Conservation (phyloP, 495 filamentous ascomycete genomes). For the Talaromyces trachyspermus region DNA sequence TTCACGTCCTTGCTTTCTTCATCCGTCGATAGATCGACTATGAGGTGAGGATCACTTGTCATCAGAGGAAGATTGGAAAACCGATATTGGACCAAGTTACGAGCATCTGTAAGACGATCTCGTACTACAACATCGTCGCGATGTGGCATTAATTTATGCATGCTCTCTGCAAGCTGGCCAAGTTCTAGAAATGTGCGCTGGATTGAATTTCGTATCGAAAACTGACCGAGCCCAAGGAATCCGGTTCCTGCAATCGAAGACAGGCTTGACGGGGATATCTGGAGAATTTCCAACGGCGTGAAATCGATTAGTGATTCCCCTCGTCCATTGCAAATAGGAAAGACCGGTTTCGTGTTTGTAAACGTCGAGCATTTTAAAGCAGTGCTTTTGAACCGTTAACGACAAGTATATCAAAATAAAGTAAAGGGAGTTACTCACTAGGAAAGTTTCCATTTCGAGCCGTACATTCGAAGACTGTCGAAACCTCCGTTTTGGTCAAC, state of each 20-base stretch:
- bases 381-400: neutral
- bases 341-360: conserved; percentile 9
- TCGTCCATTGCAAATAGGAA: conserved; percentile 4
- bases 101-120: conserved; percentile 5
- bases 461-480: neutral
- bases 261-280: neutral
- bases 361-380: conserved; percentile 5
- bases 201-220: neutral
- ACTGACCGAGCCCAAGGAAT: neutral
- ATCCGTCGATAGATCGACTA: neutral
- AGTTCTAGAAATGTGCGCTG: neutral
- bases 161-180: conserved; percentile 1
- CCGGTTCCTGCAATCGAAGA: neutral
- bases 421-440: conserved; percentile 1
- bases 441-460: conserved; percentile 1
- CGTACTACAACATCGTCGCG: neutral
- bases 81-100: conserved; percentile 7
- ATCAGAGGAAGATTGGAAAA: conserved; percentile 5
- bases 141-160: neutral
- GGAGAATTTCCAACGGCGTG: too few relatives aligned
- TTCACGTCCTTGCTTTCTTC: neutral
- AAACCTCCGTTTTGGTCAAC: conserved; percentile 4
- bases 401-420: neutral
- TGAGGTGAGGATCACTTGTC: neutral
- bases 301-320: neutral